A percentile compares a stretch with the other conserved stretches of the same genome.
Evolutionary conservation across 257 asterid species (phyloP).

Genomic region (Galeopsis tetrahit): DNA sequence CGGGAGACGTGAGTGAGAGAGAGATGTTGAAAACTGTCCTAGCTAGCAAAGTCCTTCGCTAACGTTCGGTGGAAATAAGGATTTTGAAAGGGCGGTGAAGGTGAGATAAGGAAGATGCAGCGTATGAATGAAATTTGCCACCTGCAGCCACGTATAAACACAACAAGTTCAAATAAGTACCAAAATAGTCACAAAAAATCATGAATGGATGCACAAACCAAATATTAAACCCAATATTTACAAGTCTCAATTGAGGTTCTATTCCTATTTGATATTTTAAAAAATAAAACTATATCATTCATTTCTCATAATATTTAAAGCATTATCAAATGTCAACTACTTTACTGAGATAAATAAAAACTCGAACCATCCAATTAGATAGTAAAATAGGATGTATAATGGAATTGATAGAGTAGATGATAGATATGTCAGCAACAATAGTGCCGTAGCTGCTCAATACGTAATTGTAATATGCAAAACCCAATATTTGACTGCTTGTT

Average conservation of each 20-base stretch:
- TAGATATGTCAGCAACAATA: background rate
- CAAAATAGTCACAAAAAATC: background rate
- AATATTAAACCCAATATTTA: background rate
- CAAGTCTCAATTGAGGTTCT: background rate
- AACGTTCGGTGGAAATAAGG: too few relatives aligned
- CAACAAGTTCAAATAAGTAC: slow-evolving; percentile 28
- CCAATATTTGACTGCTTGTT: background rate
- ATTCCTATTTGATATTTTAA: background rate
- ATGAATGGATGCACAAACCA: background rate
- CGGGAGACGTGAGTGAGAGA: too few relatives aligned
- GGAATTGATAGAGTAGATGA: background rate
- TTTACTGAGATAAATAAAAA: background rate
- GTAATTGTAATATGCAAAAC: background rate
- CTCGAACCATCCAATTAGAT: slow-evolving; percentile 5
- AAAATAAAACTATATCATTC: background rate
- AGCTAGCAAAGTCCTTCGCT: too few relatives aligned
- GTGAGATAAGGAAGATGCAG: too few relatives aligned
- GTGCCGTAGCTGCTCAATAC: background rate
- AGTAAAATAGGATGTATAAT: background rate
- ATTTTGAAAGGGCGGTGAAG: too few relatives aligned
- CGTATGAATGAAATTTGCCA: too few relatives aligned
- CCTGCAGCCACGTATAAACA: slow-evolving; percentile 58
- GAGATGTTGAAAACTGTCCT: too few relatives aligned
- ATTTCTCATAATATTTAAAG: background rate
- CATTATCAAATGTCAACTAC: background rate